These are phyloP conservation scores for Orobanche coerulescens DNA, from an alignment of 257 asterid genomes.

Conservation along the genomic window DNA sequence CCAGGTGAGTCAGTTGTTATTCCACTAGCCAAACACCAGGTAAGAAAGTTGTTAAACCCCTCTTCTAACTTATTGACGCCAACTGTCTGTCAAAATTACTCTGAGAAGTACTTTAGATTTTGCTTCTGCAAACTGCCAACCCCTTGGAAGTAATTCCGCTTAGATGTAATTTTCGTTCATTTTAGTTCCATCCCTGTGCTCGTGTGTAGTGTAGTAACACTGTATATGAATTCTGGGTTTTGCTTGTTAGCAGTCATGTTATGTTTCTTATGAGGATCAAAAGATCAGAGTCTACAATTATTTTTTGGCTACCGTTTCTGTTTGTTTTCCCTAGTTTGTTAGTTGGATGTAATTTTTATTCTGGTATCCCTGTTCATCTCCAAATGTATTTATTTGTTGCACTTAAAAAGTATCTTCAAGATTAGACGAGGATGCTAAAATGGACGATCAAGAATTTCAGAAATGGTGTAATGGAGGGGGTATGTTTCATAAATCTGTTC, in stretches of 20 bases:
- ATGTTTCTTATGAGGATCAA: neutral
- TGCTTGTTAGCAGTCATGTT: neutral
- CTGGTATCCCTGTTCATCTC: neutral
- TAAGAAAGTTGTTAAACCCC: slow-evolving; percentile 6
- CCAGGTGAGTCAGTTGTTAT: slow-evolving; percentile 26
- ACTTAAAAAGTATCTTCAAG: slow-evolving; percentile 26
- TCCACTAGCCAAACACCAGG: slow-evolving; percentile 21
- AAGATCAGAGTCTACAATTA: neutral
- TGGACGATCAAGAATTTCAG: slow-evolving; percentile 36
- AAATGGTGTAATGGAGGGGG: slow-evolving; percentile 86
- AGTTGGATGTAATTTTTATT: neutral
- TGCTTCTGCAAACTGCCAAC: neutral
- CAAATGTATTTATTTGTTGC: neutral
- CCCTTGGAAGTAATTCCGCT: neutral
- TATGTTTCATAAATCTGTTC: slow-evolving; percentile 55
- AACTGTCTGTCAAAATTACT: slow-evolving; percentile 48
- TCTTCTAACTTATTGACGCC: neutral
- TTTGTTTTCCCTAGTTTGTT: neutral
- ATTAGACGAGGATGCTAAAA: slow-evolving; percentile 34
- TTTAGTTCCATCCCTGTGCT: too few relatives aligned
- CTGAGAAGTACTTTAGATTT: slow-evolving; percentile 4
- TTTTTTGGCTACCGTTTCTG: neutral
- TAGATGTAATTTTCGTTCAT: neutral
- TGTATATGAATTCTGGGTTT: neutral
- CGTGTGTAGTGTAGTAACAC: neutral